Conservation (phyloP, 1,139 yeast species). For the Candida albicans region DNA sequence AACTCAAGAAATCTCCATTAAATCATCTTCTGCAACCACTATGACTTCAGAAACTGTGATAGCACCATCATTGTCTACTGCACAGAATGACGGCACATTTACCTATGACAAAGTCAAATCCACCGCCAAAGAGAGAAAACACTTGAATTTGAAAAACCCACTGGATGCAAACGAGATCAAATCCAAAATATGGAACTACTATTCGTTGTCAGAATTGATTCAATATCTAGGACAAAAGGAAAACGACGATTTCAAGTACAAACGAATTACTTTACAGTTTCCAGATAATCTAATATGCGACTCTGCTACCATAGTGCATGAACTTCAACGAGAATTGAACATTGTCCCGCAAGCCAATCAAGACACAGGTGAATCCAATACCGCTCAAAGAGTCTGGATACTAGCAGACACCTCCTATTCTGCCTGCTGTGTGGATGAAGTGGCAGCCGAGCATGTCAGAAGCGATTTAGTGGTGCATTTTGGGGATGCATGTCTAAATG, state of each 20-base stretch:
- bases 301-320: constrained; percentile 66
- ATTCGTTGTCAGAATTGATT: constrained; percentile 49
- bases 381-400: constrained; percentile 54
- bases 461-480: constrained; percentile 89
- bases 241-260: constrained; percentile 28
- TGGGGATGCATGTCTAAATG: constrained; percentile 92
- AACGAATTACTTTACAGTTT: constrained; percentile 77
- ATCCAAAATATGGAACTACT: constrained; percentile 45
- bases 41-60: constrained; percentile 12
- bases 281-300: constrained; percentile 82
- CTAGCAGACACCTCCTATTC: constrained; percentile 96
- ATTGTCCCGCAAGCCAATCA: background rate
- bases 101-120: constrained; percentile 38
- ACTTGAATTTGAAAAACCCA: constrained; percentile 27
- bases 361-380: background rate
- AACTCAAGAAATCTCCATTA: too few relatives aligned
- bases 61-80: constrained; percentile 64
- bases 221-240: constrained; percentile 29
- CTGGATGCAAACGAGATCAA: constrained; percentile 27
- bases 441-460: constrained; percentile 89
- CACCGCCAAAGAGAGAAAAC: constrained; percentile 30
- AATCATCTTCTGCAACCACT: background rate
- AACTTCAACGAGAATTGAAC: constrained; percentile 31
- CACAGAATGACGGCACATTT: constrained; percentile 55
- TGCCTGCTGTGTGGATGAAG: constrained; percentile 94